These are phyloP conservation scores for Hypoxylon sp. DNA, from an alignment of 2,329 filamentous ascomycete species.

Conservation along the genomic window DNA sequence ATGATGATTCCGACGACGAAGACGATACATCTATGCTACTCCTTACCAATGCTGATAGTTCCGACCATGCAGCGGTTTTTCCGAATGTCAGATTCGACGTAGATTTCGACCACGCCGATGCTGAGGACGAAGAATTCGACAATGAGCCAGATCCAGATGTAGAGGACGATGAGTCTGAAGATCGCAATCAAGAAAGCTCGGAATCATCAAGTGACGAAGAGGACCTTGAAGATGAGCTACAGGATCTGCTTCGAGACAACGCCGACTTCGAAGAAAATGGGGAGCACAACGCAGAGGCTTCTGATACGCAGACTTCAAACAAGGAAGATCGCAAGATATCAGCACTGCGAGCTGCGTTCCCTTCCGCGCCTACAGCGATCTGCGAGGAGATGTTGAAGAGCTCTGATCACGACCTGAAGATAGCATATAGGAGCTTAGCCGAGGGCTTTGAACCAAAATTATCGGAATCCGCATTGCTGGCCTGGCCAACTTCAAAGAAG, in stretches of 20 bases:
- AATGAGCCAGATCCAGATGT: conserved; percentile 21
- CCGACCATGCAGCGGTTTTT: conserved; percentile 34
- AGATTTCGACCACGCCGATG: conserved; percentile 53
- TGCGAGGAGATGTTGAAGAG: conserved; percentile 55
- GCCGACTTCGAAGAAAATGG: conserved; percentile 41
- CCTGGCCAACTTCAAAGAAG: background rate
- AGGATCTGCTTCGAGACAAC: conserved; percentile 53
- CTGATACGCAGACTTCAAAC: conserved; percentile 24
- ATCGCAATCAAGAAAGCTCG: conserved; percentile 12
- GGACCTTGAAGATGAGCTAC: conserved; percentile 59
- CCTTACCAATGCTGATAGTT: conserved; percentile 51
- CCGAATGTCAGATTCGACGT: conserved; percentile 47
- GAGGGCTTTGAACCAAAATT: conserved; percentile 51
- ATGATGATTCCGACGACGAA: conserved; percentile 50
- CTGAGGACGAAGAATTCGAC: conserved; percentile 50
- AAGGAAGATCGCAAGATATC: conserved; percentile 52
- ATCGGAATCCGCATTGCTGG: conserved; percentile 40
- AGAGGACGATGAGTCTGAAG: conserved; percentile 18
- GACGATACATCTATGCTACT: conserved; percentile 51
- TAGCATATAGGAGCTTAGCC: conserved; percentile 55
- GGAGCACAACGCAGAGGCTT: conserved; percentile 2
- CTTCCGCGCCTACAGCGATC: conserved; percentile 52
- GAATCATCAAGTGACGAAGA: conserved; percentile 49
- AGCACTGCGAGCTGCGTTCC: conserved; percentile 60
- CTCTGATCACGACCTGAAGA: conserved; percentile 53